These are phyloP conservation scores for Irpex sp. DNA, from an alignment of 1,284 basidiomycete species.

Conservation along the genomic window DNA sequence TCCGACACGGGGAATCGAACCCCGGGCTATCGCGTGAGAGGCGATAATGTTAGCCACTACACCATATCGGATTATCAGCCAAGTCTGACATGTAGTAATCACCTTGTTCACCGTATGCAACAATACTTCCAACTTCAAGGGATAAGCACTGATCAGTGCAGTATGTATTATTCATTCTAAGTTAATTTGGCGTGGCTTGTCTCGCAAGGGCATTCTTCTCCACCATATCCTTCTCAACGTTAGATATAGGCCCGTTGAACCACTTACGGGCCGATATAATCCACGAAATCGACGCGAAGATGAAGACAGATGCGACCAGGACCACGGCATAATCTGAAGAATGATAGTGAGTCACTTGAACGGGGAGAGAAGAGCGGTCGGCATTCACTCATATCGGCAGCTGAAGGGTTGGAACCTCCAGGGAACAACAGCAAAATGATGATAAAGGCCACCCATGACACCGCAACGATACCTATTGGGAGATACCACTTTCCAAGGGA, in stretches of 20 bases:
- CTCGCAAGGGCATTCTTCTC: neutral
- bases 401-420: slow-evolving; percentile 34
- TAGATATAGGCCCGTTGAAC: slow-evolving; percentile 67
- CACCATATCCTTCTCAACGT: slow-evolving; percentile 1
- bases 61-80: neutral
- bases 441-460: slow-evolving; percentile 65
- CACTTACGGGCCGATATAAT: slow-evolving; percentile 62
- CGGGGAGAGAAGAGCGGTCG: neutral
- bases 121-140: neutral
- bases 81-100: neutral
- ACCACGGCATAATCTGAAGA: slow-evolving; percentile 61
- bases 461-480: slow-evolving; percentile 56
- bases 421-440: slow-evolving; percentile 61
- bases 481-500: slow-evolving; percentile 56
- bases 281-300: slow-evolving; percentile 64
- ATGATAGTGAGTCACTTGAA: slow-evolving; percentile 1
- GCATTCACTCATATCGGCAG: slow-evolving; percentile 52
- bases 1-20: slow-evolving; percentile 3
- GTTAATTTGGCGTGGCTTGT: neutral
- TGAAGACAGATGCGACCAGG: slow-evolving; percentile 59
- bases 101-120: neutral
- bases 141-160: too few relatives aligned
- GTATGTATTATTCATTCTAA: too few relatives aligned
- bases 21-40: slow-evolving; percentile 5
- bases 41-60: slow-evolving; percentile 6